phyloP scores from a whole-genome alignment of 2,329 filamentous ascomycete species.

The Venturia pyrina region DNA sequence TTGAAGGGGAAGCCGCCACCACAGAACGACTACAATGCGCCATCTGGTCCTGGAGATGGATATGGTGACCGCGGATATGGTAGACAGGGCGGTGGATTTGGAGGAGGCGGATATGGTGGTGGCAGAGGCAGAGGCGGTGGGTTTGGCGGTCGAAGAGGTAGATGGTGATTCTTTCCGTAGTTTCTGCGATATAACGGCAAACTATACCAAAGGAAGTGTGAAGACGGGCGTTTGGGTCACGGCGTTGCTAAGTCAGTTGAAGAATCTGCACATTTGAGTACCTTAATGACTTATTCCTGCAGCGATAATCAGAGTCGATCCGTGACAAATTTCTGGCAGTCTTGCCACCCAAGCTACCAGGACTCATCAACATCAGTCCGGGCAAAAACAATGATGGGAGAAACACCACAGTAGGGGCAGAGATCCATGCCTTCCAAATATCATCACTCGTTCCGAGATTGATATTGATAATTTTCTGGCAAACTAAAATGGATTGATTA shows the following conservation, averaged over 20 bases:
- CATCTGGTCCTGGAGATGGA: slow-evolving; percentile 27
- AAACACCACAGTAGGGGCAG: no score
- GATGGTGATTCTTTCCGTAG: background rate
- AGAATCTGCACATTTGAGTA: background rate
- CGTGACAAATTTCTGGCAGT: background rate
- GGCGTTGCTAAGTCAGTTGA: background rate
- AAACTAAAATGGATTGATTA: no score
- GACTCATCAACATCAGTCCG: no score
- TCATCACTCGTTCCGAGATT: no score
- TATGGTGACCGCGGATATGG: slow-evolving; percentile 18
- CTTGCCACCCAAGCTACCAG: no score
- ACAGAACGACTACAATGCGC: slow-evolving; percentile 31
- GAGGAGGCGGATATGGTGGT: slow-evolving; percentile 6
- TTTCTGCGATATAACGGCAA: background rate
- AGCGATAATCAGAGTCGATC: background rate
- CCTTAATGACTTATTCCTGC: background rate
- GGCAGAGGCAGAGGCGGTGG: slow-evolving; percentile 8
- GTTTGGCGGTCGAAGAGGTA: background rate
- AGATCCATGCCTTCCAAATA: no score
- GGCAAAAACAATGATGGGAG: no score
- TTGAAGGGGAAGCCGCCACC: slow-evolving; percentile 61
- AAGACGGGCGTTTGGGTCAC: background rate
- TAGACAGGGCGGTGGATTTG: slow-evolving; percentile 6
- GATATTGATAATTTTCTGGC: no score
- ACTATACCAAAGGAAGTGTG: background rate